A percentile compares a stretch with the other conserved stretches of the same genome.
phyloP scores from a whole-genome alignment of 2,329 filamentous ascomycete species.

The Ophiognomonia clavigignenti-juglandacearum region DNA sequence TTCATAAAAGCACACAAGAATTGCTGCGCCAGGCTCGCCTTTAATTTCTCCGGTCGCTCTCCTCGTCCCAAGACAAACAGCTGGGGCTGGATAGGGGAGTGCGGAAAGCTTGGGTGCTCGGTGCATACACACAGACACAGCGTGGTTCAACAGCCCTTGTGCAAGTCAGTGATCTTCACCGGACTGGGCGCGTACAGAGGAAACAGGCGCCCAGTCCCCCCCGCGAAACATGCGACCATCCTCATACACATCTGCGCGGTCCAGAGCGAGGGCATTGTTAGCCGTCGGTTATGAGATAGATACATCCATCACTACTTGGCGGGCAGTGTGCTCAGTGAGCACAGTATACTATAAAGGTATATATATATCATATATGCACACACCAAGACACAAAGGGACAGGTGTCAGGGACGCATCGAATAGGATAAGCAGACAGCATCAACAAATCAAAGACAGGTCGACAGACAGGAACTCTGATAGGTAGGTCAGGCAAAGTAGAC shows the following conservation, averaged over 20 bases:
- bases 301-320: too few relatives aligned
- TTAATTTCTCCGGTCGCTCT: conserved; percentile 3
- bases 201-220: neutral
- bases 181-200: neutral
- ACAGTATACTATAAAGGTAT: too few relatives aligned
- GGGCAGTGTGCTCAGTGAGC: too few relatives aligned
- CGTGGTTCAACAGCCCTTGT: neutral
- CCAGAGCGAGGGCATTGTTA: too few relatives aligned
- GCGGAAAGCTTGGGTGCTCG: too few relatives aligned
- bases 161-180: neutral
- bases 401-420: conserved; percentile 11
- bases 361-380: too few relatives aligned
- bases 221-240: too few relatives aligned
- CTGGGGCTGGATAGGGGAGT: neutral
- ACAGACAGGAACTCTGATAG: conserved; percentile 11
- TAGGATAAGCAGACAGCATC: conserved; percentile 7
- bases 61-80: neutral
- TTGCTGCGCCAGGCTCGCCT: too few relatives aligned
- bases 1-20: too few relatives aligned
- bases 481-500: conserved; percentile 13
- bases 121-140: neutral
- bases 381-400: conserved; percentile 8
- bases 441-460: conserved; percentile 11
- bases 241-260: neutral
- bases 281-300: too few relatives aligned